These are phyloP conservation scores for Lyophyllum shimeji DNA, from an alignment of 768 basidiomycete genomes.

Conservation along the genomic window DNA sequence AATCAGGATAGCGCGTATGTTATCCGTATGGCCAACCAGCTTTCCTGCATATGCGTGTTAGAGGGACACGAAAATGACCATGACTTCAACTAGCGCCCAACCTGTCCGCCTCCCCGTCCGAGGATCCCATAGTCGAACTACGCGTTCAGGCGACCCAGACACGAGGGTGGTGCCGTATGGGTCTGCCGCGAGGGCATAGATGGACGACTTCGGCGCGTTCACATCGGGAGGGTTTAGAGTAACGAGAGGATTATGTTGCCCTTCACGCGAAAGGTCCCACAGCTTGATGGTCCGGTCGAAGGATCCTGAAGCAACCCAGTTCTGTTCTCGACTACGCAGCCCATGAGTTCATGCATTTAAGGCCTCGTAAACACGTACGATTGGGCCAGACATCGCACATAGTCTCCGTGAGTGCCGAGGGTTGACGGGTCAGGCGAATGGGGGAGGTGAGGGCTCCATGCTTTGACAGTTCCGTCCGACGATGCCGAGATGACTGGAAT, in stretches of 20 bases:
- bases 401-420: constrained; percentile 80
- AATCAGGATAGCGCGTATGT: constrained; percentile 86
- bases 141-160: constrained; percentile 89
- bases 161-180: constrained; percentile 79
- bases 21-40: constrained; percentile 96
- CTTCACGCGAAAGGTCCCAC: constrained; percentile 74
- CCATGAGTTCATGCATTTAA: background rate
- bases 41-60: constrained; percentile 46
- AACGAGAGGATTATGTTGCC: constrained; percentile 47
- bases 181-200: constrained; percentile 81
- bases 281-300: constrained; percentile 93
- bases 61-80: background rate
- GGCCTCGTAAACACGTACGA: constrained; percentile 44
- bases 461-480: constrained; percentile 91
- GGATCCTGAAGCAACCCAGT: constrained; percentile 91
- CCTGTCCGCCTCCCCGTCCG: constrained; percentile 74
- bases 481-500: constrained; percentile 83
- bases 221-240: constrained; percentile 71
- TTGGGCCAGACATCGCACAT: constrained; percentile 77
- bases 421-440: constrained; percentile 58
- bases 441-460: constrained; percentile 84
- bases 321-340: constrained; percentile 62
- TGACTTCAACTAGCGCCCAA: no score
- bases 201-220: constrained; percentile 63
- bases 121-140: constrained; percentile 93